Conservation (phyloP, 78 protist species). For the Dictyostelium purpureum region DNA sequence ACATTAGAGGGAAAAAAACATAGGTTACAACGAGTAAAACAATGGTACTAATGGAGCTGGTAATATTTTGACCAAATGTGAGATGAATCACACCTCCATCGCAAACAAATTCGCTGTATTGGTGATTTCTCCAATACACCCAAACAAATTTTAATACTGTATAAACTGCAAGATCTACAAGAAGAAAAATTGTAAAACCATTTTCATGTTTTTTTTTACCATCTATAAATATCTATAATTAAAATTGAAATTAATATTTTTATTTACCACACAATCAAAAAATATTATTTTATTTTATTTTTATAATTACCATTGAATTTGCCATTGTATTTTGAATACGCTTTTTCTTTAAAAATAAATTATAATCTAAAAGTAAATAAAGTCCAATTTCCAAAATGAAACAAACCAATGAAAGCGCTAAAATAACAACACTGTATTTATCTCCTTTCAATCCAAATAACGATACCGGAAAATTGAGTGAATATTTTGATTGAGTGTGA, state of each 20-base stretch:
- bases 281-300: too few species aligned
- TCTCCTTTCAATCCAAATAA: neutral
- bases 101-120: neutral
- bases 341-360: neutral
- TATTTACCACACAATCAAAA: too few species aligned
- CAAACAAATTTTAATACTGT: neutral
- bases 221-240: neutral
- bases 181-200: neutral
- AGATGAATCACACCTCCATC: neutral
- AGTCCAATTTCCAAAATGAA: neutral
- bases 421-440: neutral
- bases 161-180: neutral
- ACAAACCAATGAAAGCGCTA: neutral
- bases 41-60: neutral
- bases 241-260: too few species aligned
- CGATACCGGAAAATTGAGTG: neutral
- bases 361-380: neutral
- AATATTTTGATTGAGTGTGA: neutral
- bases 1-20: neutral
- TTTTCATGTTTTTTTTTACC: constrained; percentile 4
- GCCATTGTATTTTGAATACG: constrained; percentile 14
- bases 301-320: neutral
- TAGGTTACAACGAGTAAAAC: neutral
- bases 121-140: neutral
- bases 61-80: neutral